Conservation (phyloP, 345 rosid genomes). For the Melaleuca alternifolia region DNA sequence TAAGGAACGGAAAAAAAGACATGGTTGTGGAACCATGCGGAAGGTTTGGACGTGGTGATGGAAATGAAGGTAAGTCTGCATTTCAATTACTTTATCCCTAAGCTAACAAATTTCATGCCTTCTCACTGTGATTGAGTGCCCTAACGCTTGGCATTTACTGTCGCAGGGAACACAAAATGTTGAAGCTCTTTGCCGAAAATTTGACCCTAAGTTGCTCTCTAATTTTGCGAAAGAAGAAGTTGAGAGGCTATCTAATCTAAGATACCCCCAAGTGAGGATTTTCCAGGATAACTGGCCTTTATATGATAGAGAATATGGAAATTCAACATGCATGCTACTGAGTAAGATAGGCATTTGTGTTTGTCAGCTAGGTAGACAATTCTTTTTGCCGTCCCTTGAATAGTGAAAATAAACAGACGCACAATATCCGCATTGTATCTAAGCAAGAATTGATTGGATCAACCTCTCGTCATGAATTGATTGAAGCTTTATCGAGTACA, state of each 20-base stretch:
- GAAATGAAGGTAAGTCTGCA: background rate
- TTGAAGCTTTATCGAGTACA: background rate
- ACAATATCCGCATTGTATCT: background rate
- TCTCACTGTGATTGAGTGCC: background rate
- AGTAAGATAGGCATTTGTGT: background rate
- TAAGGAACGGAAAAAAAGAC: background rate
- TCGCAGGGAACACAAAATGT: background rate
- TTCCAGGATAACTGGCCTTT: background rate
- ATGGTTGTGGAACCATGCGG: background rate
- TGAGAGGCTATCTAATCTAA: background rate
- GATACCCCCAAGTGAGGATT: background rate
- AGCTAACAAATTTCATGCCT: background rate
- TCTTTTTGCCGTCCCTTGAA: background rate
- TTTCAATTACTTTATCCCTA: accelerated
- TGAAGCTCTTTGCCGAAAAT: background rate
- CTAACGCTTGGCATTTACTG: background rate
- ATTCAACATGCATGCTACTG: background rate
- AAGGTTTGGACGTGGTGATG: background rate
- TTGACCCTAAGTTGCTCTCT: background rate
- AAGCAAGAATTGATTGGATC: background rate
- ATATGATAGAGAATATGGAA: background rate
- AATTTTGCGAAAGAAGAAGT: background rate
- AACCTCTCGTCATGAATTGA: background rate
- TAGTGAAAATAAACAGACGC: background rate
- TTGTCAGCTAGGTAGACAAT: background rate